phyloP scores from a whole-genome alignment of 2,329 filamentous ascomycete species.

The Aspergillus felis region DNA sequence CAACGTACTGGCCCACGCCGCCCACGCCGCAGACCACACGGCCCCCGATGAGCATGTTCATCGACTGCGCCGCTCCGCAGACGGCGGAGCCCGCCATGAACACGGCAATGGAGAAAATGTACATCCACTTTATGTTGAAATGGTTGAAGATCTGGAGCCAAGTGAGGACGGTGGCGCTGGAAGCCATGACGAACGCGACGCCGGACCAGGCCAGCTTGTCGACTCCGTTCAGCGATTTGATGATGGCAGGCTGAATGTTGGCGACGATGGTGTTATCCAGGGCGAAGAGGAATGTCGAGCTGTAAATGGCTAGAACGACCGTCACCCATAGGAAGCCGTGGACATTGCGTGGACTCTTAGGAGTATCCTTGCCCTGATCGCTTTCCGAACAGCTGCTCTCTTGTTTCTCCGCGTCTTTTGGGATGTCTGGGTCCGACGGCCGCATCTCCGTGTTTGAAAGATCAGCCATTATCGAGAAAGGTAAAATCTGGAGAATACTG shows the following conservation, averaged over 20 bases:
- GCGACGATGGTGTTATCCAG: conserved; percentile 14
- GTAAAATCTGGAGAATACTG: neutral
- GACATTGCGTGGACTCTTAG: conserved; percentile 1
- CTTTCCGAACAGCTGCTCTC: neutral
- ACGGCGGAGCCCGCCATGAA: conserved; percentile 27
- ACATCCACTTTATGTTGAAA: conserved; percentile 44
- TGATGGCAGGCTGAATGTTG: conserved; percentile 10
- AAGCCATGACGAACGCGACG: conserved; percentile 2
- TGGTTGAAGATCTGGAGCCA: conserved; percentile 4
- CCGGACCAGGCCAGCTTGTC: conserved; percentile 8
- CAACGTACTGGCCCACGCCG: conserved; percentile 24
- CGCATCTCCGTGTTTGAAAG: neutral
- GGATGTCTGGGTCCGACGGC: neutral
- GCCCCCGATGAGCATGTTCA: conserved; percentile 43
- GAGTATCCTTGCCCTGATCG: neutral
- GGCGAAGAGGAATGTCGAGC: conserved; percentile 5
- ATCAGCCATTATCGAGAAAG: neutral
- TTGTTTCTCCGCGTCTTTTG: neutral
- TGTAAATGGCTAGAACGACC: conserved; percentile 6
- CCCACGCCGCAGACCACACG: conserved; percentile 19
- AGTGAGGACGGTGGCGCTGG: conserved; percentile 1
- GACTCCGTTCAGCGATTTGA: conserved; percentile 4
- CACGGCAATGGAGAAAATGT: conserved; percentile 19
- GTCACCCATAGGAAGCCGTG: conserved; percentile 3
- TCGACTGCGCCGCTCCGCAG: conserved; percentile 41